Conservation (phyloP, 2,329 filamentous ascomycete species). For the Venturiaceae sp. region DNA sequence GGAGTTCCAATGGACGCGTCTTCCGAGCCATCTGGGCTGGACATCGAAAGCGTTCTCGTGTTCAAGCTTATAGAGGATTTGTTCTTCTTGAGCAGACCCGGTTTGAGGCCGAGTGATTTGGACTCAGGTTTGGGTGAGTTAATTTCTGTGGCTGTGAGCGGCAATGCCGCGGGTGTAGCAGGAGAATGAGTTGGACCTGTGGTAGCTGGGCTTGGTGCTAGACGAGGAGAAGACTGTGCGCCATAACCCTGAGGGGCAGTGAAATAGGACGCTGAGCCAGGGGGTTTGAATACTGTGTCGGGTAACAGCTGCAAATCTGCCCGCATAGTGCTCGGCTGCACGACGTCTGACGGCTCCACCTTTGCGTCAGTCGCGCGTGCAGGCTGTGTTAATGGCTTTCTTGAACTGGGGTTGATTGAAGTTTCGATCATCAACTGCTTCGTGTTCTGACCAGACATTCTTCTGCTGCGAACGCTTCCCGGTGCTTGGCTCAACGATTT, state of each 20-base stretch:
- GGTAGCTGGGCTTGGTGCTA: not conserved
- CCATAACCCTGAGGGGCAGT: not conserved
- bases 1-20: conserved; percentile 68
- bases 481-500: not conserved
- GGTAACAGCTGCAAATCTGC: conserved; percentile 5
- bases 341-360: not conserved
- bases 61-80: conserved; percentile 55
- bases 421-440: conserved; percentile 90
- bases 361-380: not conserved
- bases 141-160: not conserved
- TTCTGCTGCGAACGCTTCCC: conserved; percentile 57
- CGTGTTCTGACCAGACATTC: conserved; percentile 69
- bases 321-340: conserved; percentile 8
- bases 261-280: not conserved
- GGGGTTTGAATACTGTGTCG: conserved; percentile 1
- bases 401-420: conserved; percentile 21
- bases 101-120: not conserved
- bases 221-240: not conserved
- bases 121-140: not conserved
- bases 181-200: conserved; percentile 6
- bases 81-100: conserved; percentile 33
- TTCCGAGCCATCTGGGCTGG: conserved; percentile 51
- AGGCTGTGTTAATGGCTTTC: conserved; percentile 20
- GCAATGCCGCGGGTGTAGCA: conserved; percentile 8
- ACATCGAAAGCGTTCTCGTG: conserved; percentile 61